Conservation (phyloP, 192 early-diverging fungal genomes). For the Piromyces sp. region DNA sequence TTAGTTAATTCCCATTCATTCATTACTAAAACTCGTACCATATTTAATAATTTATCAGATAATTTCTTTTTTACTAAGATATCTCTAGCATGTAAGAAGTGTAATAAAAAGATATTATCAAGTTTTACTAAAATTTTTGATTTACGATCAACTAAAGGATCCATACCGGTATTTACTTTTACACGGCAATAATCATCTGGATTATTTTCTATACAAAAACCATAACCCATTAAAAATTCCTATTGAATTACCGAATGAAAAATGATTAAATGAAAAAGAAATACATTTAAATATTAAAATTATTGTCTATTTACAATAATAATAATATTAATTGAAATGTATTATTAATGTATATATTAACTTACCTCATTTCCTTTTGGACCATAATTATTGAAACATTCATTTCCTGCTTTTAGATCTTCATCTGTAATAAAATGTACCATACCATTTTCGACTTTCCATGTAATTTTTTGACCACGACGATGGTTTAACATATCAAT, state of each 20-base stretch:
- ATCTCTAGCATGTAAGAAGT: conserved; percentile 20
- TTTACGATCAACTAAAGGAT: conserved; percentile 24
- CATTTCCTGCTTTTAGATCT: conserved; percentile 13
- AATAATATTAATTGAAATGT: neutral
- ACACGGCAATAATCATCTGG: conserved; percentile 32
- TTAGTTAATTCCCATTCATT: conserved; percentile 10
- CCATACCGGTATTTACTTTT: conserved; percentile 38
- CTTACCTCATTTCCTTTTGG: conserved; percentile 58
- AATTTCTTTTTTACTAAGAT: conserved; percentile 8
- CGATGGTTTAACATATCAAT: conserved; percentile 49
- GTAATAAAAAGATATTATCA: conserved; percentile 13
- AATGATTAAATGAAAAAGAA: too few species aligned
- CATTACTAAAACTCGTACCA: conserved; percentile 53
- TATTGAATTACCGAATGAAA: too few species aligned
- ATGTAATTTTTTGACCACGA: conserved; percentile 30
- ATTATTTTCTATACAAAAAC: conserved; percentile 43
- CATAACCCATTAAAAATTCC: conserved; percentile 28
- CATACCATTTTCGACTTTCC: conserved; percentile 14
- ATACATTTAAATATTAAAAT: conserved; percentile 23
- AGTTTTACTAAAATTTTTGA: conserved; percentile 18
- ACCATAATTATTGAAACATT: conserved; percentile 52
- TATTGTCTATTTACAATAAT: neutral
- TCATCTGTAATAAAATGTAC: conserved; percentile 22
- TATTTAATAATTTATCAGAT: conserved; percentile 19
- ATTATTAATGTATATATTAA: neutral